phyloP scores from a whole-genome alignment of 2,329 filamentous ascomycete species.

The Grosmannia serpens region DNA sequence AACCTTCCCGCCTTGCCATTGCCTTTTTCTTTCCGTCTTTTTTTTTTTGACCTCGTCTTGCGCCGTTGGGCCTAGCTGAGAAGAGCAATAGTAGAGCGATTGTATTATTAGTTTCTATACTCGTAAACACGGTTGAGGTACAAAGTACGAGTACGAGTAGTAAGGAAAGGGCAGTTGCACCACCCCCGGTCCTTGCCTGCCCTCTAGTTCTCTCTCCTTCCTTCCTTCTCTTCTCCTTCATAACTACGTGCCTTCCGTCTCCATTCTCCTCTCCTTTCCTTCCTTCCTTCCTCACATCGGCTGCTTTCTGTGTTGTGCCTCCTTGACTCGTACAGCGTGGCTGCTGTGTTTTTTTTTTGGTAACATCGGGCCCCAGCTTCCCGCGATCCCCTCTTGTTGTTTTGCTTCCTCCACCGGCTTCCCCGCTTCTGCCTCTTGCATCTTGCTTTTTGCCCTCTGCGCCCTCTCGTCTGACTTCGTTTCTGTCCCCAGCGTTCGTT shows the following conservation, averaged over 20 bases:
- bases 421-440: slow-evolving; percentile 12
- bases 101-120: not conserved
- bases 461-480: not conserved
- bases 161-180: not conserved
- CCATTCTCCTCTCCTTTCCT: not conserved
- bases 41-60: not conserved
- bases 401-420: not conserved
- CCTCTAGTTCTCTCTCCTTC: not conserved
- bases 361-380: not conserved
- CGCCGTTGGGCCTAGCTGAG: not conserved
- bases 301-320: not conserved
- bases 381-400: not conserved
- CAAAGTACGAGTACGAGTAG: not conserved
- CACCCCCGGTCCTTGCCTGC: not conserved
- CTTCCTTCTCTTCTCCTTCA: not conserved
- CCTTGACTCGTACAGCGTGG: not conserved
- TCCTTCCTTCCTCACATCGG: not conserved
- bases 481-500: not conserved
- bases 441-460: not conserved
- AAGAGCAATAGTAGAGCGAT: not conserved
- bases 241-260: no score
- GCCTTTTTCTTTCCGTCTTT: not conserved
- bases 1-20: not conserved
- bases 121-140: not conserved
- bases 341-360: not conserved